Evolutionary conservation across 495 filamentous ascomycete genomes (phyloP), one percentile per base, ranked within the genome.

Genomic region (Penicillium flavigenum): DNA sequence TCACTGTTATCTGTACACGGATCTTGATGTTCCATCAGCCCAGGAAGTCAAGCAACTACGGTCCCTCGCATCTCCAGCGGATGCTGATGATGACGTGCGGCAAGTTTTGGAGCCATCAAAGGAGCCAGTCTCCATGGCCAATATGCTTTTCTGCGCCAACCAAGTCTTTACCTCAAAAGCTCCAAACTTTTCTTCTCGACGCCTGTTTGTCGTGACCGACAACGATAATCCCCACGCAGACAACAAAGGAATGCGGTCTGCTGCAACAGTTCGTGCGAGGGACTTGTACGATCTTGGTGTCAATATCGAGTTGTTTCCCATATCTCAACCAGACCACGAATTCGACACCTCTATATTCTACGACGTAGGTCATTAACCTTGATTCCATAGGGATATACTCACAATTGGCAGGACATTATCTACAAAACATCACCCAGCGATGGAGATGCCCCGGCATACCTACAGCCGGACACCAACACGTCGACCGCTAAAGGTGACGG

Each of bases 91-190:
- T 11, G 83, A 88, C 34, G 74, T 75, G 1, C 53, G 65, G 10
- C 74, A 87, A 20, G 70, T 96, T 2, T 73, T 97, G 6, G 75
- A 84, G 0, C 86, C 91, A 8, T 83, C 88, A 0, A 70, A 84
- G 10, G 84, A 92, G 63, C 79, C 76, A 4, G 86, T 89, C 8
- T 82, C 86, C 7, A 96, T 99, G 89, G 83, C 90, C 19, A 95
- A 92, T 66, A 81, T 99, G 2, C 77, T 99, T 1, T 98, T 96
- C 68, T 92, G 92, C 66, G 92, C 89, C 44, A 98, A 98, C 63
- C 91, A 97, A 60, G 90, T 98, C 38, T 96, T 99, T 71, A 95
- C 94, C 3, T 96, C 89, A 2, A 96, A 88, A 66, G 91, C 95
- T 0, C 86, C 94, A 16, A 98, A 96, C 63, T 97, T 98, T 68